These are phyloP conservation scores for Epichloe amarillans DNA, from an alignment of 2,329 filamentous ascomycete genomes.

Conservation along the genomic window DNA sequence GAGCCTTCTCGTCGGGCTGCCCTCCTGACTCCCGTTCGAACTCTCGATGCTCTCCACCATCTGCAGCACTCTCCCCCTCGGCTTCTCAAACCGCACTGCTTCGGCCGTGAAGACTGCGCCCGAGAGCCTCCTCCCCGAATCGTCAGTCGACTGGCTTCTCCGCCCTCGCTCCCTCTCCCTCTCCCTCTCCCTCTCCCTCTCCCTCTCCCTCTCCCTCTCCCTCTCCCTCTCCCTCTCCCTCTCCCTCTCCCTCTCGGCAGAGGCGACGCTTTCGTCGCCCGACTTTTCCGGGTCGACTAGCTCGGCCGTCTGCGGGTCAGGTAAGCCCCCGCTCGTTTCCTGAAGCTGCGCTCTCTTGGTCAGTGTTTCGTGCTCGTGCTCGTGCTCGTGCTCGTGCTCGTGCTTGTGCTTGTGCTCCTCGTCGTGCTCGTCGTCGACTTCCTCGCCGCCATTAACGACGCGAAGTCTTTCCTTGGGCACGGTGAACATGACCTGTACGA, in stretches of 20 bases:
- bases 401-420: not conserved
- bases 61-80: conserved; percentile 33
- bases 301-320: conserved; percentile 22
- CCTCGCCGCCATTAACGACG: conserved; percentile 71
- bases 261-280: not conserved
- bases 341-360: conserved; percentile 1
- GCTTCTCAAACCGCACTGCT: conserved; percentile 28
- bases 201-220: no score
- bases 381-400: not conserved
- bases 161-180: conserved; percentile 1
- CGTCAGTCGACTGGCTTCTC: conserved; percentile 16
- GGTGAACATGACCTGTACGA: conserved; percentile 83
- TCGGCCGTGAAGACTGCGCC: conserved; percentile 31
- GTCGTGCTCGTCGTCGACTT: conserved; percentile 13
- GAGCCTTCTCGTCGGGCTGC: conserved; percentile 19
- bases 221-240: no score
- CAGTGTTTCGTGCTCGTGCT: conserved; percentile 5
- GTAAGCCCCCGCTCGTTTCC: conserved; percentile 2
- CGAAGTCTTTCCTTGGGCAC: conserved; percentile 75
- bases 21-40: conserved; percentile 23
- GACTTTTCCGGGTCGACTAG: conserved; percentile 23
- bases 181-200: not conserved
- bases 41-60: conserved; percentile 45
- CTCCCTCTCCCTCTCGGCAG: not conserved
- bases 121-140: conserved; percentile 17